phyloP scores from a whole-genome alignment of 805 yeast species.

The Peterozyma xylosa region DNA sequence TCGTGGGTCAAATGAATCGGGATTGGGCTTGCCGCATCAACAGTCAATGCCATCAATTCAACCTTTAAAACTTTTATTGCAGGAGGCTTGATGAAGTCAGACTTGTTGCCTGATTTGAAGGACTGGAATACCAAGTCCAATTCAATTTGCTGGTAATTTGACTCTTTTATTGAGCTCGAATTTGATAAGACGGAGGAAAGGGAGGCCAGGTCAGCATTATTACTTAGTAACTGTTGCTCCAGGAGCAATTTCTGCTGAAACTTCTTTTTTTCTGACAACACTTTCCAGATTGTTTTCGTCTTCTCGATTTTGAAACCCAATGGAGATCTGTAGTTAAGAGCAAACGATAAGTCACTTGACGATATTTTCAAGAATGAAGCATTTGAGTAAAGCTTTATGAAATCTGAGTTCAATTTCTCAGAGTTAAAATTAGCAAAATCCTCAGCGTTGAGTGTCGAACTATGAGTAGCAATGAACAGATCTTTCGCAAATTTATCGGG shows the following conservation, averaged over 20 bases:
- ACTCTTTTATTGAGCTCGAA: neutral
- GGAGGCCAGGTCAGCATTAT: neutral
- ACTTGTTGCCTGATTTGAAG: neutral
- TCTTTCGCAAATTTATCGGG: neutral
- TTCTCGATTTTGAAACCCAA: slow-evolving; percentile 1
- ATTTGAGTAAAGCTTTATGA: slow-evolving; percentile 4
- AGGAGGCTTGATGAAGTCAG: slow-evolving; percentile 7
- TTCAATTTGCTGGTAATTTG: neutral
- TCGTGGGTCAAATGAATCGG: slow-evolving; percentile 5
- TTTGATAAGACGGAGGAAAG: neutral
- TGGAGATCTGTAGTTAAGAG: slow-evolving; percentile 5
- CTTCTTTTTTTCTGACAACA: slow-evolving; percentile 5
- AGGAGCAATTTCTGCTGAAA: neutral
- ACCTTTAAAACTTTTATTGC: slow-evolving; percentile 1
- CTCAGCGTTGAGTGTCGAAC: neutral
- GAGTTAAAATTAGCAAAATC: slow-evolving; percentile 3
- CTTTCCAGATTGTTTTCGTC: slow-evolving; percentile 5
- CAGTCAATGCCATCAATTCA: slow-evolving; percentile 2
- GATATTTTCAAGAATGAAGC: slow-evolving; percentile 6
- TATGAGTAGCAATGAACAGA: neutral
- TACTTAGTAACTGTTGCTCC: slow-evolving; percentile 2
- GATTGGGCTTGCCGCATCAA: slow-evolving; percentile 6
- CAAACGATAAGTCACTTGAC: slow-evolving; percentile 1
- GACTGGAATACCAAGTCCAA: slow-evolving; percentile 6
- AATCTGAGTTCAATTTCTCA: slow-evolving; percentile 2